Conservation (phyloP, 192 early-diverging fungal species). For the Glomus cerebriforme region DNA sequence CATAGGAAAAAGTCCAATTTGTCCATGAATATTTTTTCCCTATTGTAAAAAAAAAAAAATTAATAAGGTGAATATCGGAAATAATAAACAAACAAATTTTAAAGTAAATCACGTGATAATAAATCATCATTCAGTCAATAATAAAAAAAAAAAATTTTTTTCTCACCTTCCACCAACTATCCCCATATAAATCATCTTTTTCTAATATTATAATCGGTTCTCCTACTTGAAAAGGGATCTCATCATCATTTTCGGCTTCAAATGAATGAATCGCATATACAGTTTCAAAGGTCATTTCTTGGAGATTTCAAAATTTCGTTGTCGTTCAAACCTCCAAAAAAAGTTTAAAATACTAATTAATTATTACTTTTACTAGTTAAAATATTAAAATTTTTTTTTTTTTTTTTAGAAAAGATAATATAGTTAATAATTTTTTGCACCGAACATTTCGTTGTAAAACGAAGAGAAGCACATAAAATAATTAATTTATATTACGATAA, state of each 20-base stretch:
- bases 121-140: neutral
- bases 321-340: neutral
- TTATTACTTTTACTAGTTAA: neutral
- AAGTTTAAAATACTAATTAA: neutral
- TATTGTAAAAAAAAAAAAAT: slow-evolving; percentile 26
- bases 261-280: slow-evolving; percentile 63
- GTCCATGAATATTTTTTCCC: slow-evolving; percentile 65
- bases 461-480: no score
- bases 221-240: slow-evolving; percentile 64
- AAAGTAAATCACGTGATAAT: neutral
- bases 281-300: slow-evolving; percentile 35
- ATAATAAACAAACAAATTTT: neutral
- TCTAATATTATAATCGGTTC: slow-evolving; percentile 71
- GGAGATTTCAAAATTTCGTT: no score
- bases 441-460: no score
- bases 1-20: slow-evolving; percentile 73
- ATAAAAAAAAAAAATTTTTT: slow-evolving; percentile 22
- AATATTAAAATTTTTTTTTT: no score
- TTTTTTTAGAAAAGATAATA: no score
- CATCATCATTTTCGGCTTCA: slow-evolving; percentile 70
- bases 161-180: slow-evolving; percentile 78
- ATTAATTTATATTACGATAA: no score
- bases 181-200: slow-evolving; percentile 66
- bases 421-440: no score
- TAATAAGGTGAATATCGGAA: neutral